Evolutionary conservation across 164 flowering plant genomes (phyloP), one percentile per base, ranked within the genome.

Genomic region (Paratinospora sagittata): DNA sequence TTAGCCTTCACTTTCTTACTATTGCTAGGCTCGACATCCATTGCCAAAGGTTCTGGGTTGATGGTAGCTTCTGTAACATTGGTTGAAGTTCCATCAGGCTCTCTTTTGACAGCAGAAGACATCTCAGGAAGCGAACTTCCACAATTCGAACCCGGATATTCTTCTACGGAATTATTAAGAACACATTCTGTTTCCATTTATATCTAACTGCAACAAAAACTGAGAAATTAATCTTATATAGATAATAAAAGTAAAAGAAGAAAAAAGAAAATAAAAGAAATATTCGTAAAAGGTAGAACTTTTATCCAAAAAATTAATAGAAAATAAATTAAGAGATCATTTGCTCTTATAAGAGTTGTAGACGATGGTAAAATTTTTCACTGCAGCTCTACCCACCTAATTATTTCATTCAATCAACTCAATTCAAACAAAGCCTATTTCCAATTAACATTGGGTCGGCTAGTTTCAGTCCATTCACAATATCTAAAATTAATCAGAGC

Each of bases 1-100:
- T 72, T 80, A 64, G 49, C 63, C 43, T 73, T 76, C 70, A 43
- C 68, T 72, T 80, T 76, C 70, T 68, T 70, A 69, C 66, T 55
- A 64, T 55, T 55, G 24, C 63, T 67, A 58, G 73, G 58, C 66
- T 70, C 63, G n/a, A 7, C 58, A 58, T 74, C 66, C 67, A 70
- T 24, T 70, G 58, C 62, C 49, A 52, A 30, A 19, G 70, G 60
- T 27, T 76, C 76, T 13, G 30, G 14, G 27, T 37, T 37, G 7
- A 70, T 39, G 33, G 66, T 63, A 63, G 65, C 79, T 68, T 76
- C 80, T 78, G 74, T 63, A 52, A 72, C 69, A 72, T 57, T 23
- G 39, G 62, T 5, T 72, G 73, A 72, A 37, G 34, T 65, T 27
- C 45, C 41, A 41, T 61, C 71, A n/a, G 67, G 58, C n/a, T 60